Base-by-base conservation (phyloP, 2,329 filamentous ascomycete species). In the Talaromyces sp. region DNA sequence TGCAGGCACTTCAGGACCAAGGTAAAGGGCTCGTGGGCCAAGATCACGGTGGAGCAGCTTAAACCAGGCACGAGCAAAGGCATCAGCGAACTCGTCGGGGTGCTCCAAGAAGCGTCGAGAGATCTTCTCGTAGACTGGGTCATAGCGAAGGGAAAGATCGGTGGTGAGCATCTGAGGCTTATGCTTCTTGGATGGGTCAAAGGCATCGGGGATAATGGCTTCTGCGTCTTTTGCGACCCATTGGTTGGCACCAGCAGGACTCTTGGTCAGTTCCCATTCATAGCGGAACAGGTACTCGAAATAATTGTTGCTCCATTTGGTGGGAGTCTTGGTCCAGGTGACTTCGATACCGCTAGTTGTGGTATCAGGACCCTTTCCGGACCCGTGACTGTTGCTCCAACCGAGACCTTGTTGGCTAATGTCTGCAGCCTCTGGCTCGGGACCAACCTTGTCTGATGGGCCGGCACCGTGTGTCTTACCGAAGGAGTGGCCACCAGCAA, bases 1-100 rank as follows among this genome's bases (percentile, higher is more conserved):
- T 62, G 83, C 80, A 57, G 90, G 90, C 19, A 91, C 82, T 78
- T 93, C 90, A 1, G 90, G 90, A 35, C 90, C 90, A 56, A 92
- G 73, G 82, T 90, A 93, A 74, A 89, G 89, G 27, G 84, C 75
- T 62, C 86, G 82, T 50, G 90, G 90, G 17, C 90, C 90, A 80
- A 93, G 85, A 75, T 93, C 90, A 80, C 90, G 90, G 81, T 93
- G 90, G 39, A 90, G 83, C 49, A 93, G 85, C 86, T 93, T 93
- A 86, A 91, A 93, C 90, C 90, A 93, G 15, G 90, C 90, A 59
- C 86, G 86, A 25, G 85, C 82, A 73, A 93, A 93, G 9, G 85
- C 87, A 67, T 92, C 87, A 62, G 83, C 84, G 45, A 93, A 84
- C 81, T 91, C 79, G 54, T 90, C 84, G 1, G 88, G 88, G 79